phyloP scores from a whole-genome alignment of 2,329 filamentous ascomycete species.

The Amesomyces nigricolor region DNA sequence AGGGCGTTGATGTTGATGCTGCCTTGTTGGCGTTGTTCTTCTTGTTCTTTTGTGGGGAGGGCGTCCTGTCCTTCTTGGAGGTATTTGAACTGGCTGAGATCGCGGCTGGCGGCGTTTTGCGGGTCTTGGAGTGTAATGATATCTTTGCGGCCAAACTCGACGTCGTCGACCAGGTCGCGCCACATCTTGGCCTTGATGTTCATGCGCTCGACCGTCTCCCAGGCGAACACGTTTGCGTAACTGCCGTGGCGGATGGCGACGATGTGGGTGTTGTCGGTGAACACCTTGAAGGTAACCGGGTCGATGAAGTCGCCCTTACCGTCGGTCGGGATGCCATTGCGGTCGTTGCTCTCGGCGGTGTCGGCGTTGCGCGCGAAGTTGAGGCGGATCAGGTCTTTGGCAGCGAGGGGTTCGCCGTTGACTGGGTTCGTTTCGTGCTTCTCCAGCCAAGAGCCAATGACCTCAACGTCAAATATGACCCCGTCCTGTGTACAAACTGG shows the following conservation, averaged over 20 bases:
- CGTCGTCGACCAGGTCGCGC: conserved; percentile 82
- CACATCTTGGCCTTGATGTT: conserved; percentile 98
- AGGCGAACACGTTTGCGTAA: conserved; percentile 93
- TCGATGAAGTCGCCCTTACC: conserved; percentile 79
- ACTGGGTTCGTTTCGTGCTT: conserved; percentile 92
- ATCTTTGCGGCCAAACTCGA: conserved; percentile 80
- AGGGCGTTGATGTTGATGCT: conserved; percentile 75
- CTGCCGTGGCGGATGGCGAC: conserved; percentile 74
- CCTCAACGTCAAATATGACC: conserved; percentile 90
- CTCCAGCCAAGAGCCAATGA: conserved; percentile 89
- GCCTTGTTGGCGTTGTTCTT: conserved; percentile 58
- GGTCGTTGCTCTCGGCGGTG: conserved; percentile 43
- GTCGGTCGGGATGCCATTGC: conserved; percentile 42
- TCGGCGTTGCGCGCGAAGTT: conserved; percentile 90
- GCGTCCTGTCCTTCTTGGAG: conserved; percentile 73
- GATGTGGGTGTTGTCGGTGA: conserved; percentile 97
- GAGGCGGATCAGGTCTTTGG: conserved; percentile 80
- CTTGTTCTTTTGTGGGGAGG: conserved; percentile 62
- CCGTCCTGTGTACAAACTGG: conserved; percentile 86
- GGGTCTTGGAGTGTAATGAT: conserved; percentile 96
- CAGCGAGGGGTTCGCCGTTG: conserved; percentile 70
- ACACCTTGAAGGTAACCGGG: conserved; percentile 93
- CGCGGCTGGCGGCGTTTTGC: conserved; percentile 75
- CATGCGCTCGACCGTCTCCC: conserved; percentile 89
- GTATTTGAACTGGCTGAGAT: conserved; percentile 84